These are phyloP conservation scores for Fusarium burgessii DNA, from an alignment of 2,329 filamentous ascomycete genomes.

Conservation along the genomic window DNA sequence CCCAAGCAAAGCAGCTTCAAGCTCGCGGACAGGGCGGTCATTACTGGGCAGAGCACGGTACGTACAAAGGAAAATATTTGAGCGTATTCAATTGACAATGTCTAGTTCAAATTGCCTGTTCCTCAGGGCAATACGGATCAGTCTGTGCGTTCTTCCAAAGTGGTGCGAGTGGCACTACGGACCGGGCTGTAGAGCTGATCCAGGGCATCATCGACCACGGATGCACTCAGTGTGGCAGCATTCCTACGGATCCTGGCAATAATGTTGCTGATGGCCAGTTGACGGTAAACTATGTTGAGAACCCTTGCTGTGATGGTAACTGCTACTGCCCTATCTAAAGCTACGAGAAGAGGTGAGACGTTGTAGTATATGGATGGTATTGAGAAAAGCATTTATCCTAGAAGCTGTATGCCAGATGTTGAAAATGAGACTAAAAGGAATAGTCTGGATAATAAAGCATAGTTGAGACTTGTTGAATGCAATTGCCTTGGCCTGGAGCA, in stretches of 20 bases:
- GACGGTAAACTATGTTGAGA: not conserved
- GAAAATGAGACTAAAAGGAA: too few relatives aligned
- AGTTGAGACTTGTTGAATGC: too few relatives aligned
- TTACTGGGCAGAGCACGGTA: not conserved
- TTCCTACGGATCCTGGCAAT: not conserved
- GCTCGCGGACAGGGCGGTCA: not conserved
- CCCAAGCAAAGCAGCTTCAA: not conserved
- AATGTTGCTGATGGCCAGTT: not conserved
- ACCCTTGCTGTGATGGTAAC: not conserved
- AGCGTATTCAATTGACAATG: not conserved
- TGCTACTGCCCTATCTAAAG: not conserved
- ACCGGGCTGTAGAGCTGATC: not conserved
- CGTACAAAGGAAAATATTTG: not conserved
- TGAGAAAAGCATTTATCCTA: too few relatives aligned
- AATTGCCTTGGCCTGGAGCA: too few relatives aligned
- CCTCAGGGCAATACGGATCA: not conserved
- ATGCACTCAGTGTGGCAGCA: not conserved
- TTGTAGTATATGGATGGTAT: too few relatives aligned
- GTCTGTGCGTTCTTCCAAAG: not conserved
- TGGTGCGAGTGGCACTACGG: not conserved
- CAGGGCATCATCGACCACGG: not conserved
- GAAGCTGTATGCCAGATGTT: too few relatives aligned
- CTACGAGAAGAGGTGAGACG: not conserved
- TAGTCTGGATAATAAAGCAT: too few relatives aligned
- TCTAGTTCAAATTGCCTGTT: not conserved